Base-by-base conservation (phyloP, 1,284 basidiomycete genomes). In the Amylostereum chailletii region DNA sequence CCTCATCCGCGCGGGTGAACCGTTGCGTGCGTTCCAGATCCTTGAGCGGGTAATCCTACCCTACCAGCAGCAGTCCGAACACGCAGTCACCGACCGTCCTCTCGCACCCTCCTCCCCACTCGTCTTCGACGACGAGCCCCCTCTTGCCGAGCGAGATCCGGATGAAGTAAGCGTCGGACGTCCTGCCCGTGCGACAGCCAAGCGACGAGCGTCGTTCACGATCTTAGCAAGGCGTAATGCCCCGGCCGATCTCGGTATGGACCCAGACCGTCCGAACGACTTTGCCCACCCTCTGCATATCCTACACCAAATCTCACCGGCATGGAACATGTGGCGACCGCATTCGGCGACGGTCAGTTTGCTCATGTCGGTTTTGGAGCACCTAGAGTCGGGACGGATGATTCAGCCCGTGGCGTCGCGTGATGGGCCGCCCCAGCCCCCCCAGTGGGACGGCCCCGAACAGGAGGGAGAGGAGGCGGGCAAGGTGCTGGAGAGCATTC, bases 1-100 rank as follows among this genome's bases (percentile, higher is more conserved):
- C 9, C 76, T 95, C 34, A 73, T 92, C 32, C 79, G 86, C 34
- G 88, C 86, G 0, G 93, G 88, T 19, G 80, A 95, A 58, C 64
- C 83, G 5, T 80, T 85, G 55, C 85, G 86, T 44, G 93, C 91
- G 2, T 90, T 95, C 64, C 81, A 86, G 58, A 74, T 96, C 29
- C 67, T 93, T 31, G 90, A 97, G 63, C 74, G 77, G 42, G 80
- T 97, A 39, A 74, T 97, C 48, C 58, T 93, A 11, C 83, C 82
- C 0, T 77, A 79, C 57, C 74, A 77, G 45, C 69, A 64, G 11
- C 66, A 68, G 54, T 63, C 61, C 42, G 48, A 58, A 4, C 41
- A 51, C 48, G 27, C 34, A 42, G 31, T 34, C 44, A 11, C 50
- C 65, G 8, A 49, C n/a, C 51, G 53, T 2, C 42, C 52, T 30